A percentile compares a stretch with the other conserved stretches of the same genome.
These are phyloP conservation scores for Eucalyptus grandis DNA, from an alignment of 345 rosid species.

Conservation along the genomic window DNA sequence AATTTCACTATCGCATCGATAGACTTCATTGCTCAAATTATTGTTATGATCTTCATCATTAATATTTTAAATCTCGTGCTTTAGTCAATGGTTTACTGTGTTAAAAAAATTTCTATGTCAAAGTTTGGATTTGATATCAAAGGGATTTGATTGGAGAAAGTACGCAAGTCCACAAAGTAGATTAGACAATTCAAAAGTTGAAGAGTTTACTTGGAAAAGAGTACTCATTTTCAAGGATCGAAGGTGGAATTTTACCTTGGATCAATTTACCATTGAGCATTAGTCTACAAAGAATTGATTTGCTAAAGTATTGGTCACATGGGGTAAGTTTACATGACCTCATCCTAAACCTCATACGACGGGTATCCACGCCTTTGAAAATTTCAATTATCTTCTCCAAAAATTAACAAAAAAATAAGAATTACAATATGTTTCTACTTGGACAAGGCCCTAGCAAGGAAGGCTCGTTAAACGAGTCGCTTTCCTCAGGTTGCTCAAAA, in stretches of 20 bases:
- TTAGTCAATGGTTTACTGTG: background rate
- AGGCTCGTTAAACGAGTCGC: background rate
- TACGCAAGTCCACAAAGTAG: background rate
- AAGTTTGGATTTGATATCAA: too few species aligned
- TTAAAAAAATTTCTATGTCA: background rate
- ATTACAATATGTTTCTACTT: background rate
- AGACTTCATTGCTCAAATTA: background rate
- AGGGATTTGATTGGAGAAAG: background rate
- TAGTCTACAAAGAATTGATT: background rate
- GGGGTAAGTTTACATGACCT: background rate
- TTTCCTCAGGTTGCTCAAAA: background rate
- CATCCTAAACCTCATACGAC: background rate
- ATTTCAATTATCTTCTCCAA: background rate
- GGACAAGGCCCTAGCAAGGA: background rate
- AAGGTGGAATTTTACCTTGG: background rate
- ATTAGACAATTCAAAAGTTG: background rate
- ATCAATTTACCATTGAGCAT: background rate
- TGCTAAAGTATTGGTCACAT: background rate
- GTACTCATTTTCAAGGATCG: background rate
- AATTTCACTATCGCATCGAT: too few species aligned
- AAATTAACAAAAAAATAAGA: background rate
- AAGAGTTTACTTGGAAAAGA: background rate
- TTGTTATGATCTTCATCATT: background rate
- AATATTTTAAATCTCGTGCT: background rate
- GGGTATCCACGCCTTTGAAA: background rate